Percentiles rank a stretch among this genome's conserved stretches.
phyloP scores from a whole-genome alignment of 2,329 filamentous ascomycete species.

The Trichoderma sp. region DNA sequence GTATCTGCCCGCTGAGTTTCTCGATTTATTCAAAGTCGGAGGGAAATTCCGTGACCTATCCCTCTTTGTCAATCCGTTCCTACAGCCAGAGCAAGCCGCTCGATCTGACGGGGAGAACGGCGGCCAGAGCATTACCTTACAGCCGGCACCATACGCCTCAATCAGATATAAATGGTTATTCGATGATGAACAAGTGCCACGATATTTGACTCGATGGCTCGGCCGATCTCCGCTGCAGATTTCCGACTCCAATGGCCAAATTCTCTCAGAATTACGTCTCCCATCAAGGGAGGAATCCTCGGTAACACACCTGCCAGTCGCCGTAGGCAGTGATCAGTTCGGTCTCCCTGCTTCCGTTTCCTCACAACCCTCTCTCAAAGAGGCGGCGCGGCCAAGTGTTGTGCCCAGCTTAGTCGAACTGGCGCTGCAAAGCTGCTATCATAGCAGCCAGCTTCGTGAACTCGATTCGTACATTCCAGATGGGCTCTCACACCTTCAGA shows the following conservation, averaged over 20 bases:
- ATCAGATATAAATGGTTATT: not conserved
- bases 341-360: conserved; percentile 12
- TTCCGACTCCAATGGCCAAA: conserved; percentile 33
- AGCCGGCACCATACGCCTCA: not conserved
- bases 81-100: conserved; percentile 39
- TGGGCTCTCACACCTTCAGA: conserved; percentile 42
- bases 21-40: conserved; percentile 52
- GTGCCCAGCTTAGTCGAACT: conserved; percentile 55
- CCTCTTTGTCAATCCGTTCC: conserved; percentile 65
- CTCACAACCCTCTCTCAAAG: conserved; percentile 10
- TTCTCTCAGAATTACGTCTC: conserved; percentile 36
- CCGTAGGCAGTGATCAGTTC: not conserved
- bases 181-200: conserved; percentile 7
- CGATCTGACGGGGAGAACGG: conserved; percentile 7
- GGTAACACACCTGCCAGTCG: conserved; percentile 28
- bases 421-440: conserved; percentile 49
- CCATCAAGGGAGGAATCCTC: conserved; percentile 25
- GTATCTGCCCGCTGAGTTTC: conserved; percentile 63
- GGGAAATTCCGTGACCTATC: conserved; percentile 53
- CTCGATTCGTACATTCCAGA: conserved; percentile 47
- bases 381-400: conserved; percentile 30
- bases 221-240: conserved; percentile 38
- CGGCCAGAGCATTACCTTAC: not conserved
- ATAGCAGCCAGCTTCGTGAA: conserved; percentile 44
- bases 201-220: conserved; percentile 30